Base-by-base conservation (phyloP, 371 early-diverging fungal genomes). In the Mortierella sp. region DNA sequence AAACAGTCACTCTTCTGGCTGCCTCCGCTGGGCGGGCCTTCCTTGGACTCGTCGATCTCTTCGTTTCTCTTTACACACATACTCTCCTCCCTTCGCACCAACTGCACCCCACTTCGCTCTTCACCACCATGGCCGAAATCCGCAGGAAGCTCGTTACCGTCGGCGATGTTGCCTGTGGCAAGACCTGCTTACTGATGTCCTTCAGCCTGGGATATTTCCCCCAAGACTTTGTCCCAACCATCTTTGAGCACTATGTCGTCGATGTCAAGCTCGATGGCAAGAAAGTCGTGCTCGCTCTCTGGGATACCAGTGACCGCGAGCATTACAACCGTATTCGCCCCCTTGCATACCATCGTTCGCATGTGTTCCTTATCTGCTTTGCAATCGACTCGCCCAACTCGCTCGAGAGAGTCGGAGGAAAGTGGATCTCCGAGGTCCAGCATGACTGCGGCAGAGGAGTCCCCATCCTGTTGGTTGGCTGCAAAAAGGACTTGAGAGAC, bases 301-400 rank as follows among this genome's bases (percentile, higher is more conserved):
- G 99, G 98, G 99, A 99, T 94, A 98, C 99, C 34, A 98, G 99
- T 69, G 95, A 95, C 69, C 98, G 97, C 84, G 98, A 98, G 89
- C 96, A 97, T 87, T 97, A 96, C 83, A 96, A 97, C 88, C 96
- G 98, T 82, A 95, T 99, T 86, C 95, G 99, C 69, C 98, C 98
- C 21, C 92, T 98, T 71, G 96, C 97, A 48, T 99, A 98, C 89
- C 97, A 98, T 48, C 98, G 98, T 89, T 95, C 98, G 69, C 97
- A 99, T 90, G 98, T 98, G 84, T 95, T 99, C 82, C 91, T 99
- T 76, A 97, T 99, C 85, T 97, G 98, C 89, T 98, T 96, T 86
- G 92, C 96, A 78, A 92, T 98, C 82, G 97, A 98, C 87, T 95
- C 96, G 61, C 97, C 98, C 69, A 98, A 98, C 89, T 97, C 97